These are phyloP conservation scores for Crithidia brevicula DNA, from an alignment of 208 protist species.

Conservation along the genomic window DNA sequence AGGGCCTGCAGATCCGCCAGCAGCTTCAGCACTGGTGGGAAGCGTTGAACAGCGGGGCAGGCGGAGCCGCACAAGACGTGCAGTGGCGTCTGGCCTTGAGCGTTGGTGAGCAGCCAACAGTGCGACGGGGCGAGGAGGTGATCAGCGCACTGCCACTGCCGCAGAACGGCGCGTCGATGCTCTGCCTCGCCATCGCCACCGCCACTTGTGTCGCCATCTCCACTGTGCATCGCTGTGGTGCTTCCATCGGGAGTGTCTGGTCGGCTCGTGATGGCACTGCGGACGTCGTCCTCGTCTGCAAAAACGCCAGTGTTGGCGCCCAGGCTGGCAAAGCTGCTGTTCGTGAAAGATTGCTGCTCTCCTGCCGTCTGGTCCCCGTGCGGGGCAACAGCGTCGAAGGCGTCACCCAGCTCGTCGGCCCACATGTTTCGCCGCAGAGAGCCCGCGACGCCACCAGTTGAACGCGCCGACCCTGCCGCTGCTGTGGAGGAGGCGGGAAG, in stretches of 20 bases:
- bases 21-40: constrained; percentile 43
- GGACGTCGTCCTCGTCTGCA: constrained; percentile 6
- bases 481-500: neutral
- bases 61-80: constrained; percentile 62
- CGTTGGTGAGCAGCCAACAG: constrained; percentile 53
- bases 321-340: constrained; percentile 27
- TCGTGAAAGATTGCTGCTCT: constrained; percentile 5
- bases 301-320: constrained; percentile 12
- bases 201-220: neutral
- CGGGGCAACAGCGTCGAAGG: neutral
- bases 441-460: neutral
- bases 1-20: constrained; percentile 20
- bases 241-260: neutral
- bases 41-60: constrained; percentile 33
- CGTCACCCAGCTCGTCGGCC: neutral
- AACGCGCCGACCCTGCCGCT: neutral
- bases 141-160: constrained; percentile 21
- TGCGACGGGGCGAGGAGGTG: constrained; percentile 24
- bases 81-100: constrained; percentile 48
- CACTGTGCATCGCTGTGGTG: neutral
- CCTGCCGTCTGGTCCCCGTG: neutral
- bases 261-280: neutral
- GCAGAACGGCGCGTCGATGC: constrained; percentile 13
- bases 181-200: neutral
- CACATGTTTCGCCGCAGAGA: neutral